Evolutionary conservation across 805 yeast species (phyloP).

Genomic region (Starmerella bombicola): DNA sequence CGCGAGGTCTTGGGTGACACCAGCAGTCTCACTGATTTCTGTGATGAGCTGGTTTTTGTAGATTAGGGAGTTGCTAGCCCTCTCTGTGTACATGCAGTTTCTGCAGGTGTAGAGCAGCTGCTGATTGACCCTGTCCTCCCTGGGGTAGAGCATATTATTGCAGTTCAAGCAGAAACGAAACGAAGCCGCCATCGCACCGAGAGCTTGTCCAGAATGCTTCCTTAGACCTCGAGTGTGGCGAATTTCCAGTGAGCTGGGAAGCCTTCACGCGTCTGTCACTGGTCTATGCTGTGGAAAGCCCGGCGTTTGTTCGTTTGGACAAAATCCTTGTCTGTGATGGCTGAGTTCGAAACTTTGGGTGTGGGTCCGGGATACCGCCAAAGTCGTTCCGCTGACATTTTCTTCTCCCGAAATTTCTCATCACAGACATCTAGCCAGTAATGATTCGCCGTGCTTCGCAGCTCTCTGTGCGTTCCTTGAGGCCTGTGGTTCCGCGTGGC

Average conservation of each 20-base stretch:
- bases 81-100: constrained; percentile 85
- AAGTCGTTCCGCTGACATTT: constrained; percentile 3
- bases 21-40: constrained; percentile 87
- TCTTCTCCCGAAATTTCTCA: too few relatives aligned
- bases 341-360: too few relatives aligned
- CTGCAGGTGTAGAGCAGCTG: constrained; percentile 81
- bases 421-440: neutral
- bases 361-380: too few relatives aligned
- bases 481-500: constrained; percentile 7
- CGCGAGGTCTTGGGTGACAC: constrained; percentile 91
- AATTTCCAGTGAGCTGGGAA: too few relatives aligned
- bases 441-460: constrained; percentile 10
- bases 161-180: constrained; percentile 93
- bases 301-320: too few relatives aligned
- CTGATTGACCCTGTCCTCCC: constrained; percentile 74
- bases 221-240: neutral
- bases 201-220: neutral
- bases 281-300: too few relatives aligned
- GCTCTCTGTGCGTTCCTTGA: constrained; percentile 1
- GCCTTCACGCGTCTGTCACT: too few relatives aligned
- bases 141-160: constrained; percentile 96
- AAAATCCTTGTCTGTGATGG: too few relatives aligned
- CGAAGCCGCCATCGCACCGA: constrained; percentile 53
- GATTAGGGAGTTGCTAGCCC: constrained; percentile 77
- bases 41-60: constrained; percentile 84